A percentile compares a stretch with the other conserved stretches of the same genome.
These are phyloP conservation scores for Phytomonas francai DNA, from an alignment of 208 protist species.

Conservation along the genomic window DNA sequence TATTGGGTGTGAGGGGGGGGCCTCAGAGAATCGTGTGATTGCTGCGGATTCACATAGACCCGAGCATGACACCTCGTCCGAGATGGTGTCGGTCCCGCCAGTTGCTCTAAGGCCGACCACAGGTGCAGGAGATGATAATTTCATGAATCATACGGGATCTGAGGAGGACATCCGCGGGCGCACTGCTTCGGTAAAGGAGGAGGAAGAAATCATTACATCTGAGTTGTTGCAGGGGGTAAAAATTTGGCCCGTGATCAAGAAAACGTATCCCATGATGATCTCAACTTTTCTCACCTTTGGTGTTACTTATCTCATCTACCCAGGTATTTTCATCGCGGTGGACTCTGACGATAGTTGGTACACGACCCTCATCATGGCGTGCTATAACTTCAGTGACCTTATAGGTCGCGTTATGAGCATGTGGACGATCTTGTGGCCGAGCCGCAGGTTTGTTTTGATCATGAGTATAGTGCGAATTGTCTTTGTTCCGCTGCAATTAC, in stretches of 20 bases:
- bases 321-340: slow-evolving; percentile 55
- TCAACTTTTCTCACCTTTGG: slow-evolving; percentile 54
- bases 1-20: no score
- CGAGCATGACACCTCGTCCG: not conserved
- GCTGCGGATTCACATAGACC: not conserved
- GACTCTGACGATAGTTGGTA: slow-evolving; percentile 50
- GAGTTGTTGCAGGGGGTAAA: slow-evolving; percentile 54
- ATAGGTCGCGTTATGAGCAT: slow-evolving; percentile 37
- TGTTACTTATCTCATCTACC: slow-evolving; percentile 70
- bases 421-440: slow-evolving; percentile 37
- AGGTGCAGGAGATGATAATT: not conserved
- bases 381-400: slow-evolving; percentile 66
- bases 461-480: slow-evolving; percentile 33
- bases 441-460: slow-evolving; percentile 28
- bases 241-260: slow-evolving; percentile 55
- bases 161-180: not conserved
- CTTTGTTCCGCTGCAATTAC: slow-evolving; percentile 63
- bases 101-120: not conserved
- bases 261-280: slow-evolving; percentile 74
- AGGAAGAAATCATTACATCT: slow-evolving; percentile 30
- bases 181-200: slow-evolving; percentile 2
- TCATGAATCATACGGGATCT: not conserved
- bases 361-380: slow-evolving; percentile 59
- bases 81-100: not conserved
- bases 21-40: not conserved